Conservation (phyloP, 108 stramenopile genomes). For the Parmales sp. region DNA sequence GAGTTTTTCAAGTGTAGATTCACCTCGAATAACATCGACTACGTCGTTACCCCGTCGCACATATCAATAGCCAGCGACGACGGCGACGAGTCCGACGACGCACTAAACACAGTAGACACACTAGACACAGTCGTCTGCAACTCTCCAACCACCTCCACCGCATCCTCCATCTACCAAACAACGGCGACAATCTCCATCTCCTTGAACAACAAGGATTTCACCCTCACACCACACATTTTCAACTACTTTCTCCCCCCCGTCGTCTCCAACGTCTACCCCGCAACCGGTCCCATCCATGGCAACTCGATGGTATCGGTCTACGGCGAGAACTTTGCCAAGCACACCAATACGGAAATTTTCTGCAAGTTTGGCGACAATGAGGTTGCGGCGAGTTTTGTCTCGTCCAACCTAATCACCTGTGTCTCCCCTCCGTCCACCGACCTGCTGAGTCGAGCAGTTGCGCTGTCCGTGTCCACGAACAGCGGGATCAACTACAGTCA, state of each 20-base stretch:
- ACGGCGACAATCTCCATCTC: conserved; percentile 1
- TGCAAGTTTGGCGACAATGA: background rate
- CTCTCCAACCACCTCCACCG: background rate
- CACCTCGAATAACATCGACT: background rate
- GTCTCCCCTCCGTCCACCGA: background rate
- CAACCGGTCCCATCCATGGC: background rate
- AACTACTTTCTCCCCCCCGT: background rate
- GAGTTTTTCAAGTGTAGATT: background rate
- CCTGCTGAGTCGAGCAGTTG: too few species aligned
- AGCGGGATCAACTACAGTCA: background rate
- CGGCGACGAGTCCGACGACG: background rate
- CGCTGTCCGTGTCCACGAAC: background rate
- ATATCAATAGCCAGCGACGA: too few species aligned
- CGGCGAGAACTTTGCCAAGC: background rate
- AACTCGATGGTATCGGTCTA: conserved; percentile 5
- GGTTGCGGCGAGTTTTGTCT: background rate
- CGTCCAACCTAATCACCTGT: background rate
- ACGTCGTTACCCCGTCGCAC: background rate
- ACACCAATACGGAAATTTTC: background rate
- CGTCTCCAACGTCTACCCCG: background rate
- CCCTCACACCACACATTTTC: background rate
- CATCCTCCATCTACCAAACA: background rate
- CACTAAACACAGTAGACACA: too few species aligned
- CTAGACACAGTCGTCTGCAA: background rate
- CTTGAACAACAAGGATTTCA: background rate